phyloP scores from a whole-genome alignment of 202 grass and related monocot genomes.

The Setaria viridis region DNA sequence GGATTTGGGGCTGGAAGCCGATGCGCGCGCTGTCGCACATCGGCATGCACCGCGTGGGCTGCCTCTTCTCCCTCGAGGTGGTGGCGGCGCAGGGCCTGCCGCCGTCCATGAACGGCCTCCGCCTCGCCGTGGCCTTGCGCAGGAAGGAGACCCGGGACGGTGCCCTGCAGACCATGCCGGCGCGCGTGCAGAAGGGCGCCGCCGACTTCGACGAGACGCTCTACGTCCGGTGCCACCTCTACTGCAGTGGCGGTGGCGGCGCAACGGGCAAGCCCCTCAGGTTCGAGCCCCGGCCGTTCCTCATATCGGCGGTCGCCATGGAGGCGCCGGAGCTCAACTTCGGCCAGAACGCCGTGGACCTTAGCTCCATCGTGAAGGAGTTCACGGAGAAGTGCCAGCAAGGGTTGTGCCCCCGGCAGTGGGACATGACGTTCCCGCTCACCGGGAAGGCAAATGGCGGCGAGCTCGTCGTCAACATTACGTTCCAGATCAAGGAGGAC shows the following conservation, averaged over 20 bases:
- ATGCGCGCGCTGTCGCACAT: conserved; percentile 81
- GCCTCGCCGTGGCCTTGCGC: conserved; percentile 72
- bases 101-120: conserved; percentile 84
- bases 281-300: conserved; percentile 69
- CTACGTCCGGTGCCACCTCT: conserved; percentile 80
- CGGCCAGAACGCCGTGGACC: conserved; percentile 67
- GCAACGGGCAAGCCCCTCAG: conserved; percentile 57
- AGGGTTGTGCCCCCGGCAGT: conserved; percentile 65
- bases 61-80: conserved; percentile 89
- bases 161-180: conserved; percentile 80
- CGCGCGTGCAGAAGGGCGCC: conserved; percentile 74
- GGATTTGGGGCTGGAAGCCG: conserved; percentile 80
- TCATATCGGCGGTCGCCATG: conserved; percentile 64
- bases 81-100: conserved; percentile 73
- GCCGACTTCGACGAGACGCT: conserved; percentile 89
- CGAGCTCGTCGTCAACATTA: conserved; percentile 69
- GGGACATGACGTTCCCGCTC: conserved; percentile 74
- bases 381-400: conserved; percentile 70
- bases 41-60: conserved; percentile 69
- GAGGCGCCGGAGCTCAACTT: conserved; percentile 85
- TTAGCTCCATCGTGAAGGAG: conserved; percentile 77
- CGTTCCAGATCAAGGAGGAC: conserved; percentile 93
- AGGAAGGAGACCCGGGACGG: conserved; percentile 90
- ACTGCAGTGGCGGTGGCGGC: conserved; percentile 64
- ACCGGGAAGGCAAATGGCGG: conserved; percentile 85